Evolutionary conservation across 371 early-diverging fungal genomes (phyloP).

Genomic region (Mucor lusitanicus): DNA sequence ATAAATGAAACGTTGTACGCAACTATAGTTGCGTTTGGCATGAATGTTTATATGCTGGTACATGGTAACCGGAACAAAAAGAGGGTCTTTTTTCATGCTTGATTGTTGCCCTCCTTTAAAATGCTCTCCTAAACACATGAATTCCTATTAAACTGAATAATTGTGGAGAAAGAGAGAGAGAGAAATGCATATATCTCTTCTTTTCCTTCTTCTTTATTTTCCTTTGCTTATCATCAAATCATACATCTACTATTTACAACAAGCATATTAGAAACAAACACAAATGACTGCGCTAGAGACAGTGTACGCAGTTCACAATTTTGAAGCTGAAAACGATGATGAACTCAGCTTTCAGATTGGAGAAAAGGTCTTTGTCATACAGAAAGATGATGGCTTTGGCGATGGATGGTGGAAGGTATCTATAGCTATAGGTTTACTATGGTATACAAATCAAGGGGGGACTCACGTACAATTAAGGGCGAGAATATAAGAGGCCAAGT

Average conservation of each 20-base stretch:
- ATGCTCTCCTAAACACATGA: background rate
- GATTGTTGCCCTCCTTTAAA: background rate
- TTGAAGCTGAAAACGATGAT: conserved; percentile 75
- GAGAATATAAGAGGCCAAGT: conserved; percentile 57
- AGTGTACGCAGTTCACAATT: conserved; percentile 69
- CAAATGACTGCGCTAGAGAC: conserved; percentile 49
- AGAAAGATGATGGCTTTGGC: conserved; percentile 76
- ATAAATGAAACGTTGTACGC: background rate
- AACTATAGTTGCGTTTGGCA: background rate
- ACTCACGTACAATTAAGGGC: conserved; percentile 47
- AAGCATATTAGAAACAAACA: background rate
- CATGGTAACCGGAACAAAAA: background rate
- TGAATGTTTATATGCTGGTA: background rate
- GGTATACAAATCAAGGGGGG: conserved; percentile 38
- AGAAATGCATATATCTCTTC: background rate
- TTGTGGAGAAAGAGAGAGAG: background rate
- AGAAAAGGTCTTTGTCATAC: conserved; percentile 73
- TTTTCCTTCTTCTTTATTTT: background rate
- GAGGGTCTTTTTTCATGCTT: background rate
- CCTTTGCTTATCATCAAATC: background rate
- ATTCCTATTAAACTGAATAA: background rate
- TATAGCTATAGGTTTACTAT: background rate
- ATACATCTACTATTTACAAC: background rate
- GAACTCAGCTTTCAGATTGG: conserved; percentile 73
- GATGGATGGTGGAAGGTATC: conserved; percentile 94